Base-by-base conservation (phyloP, 148 eudicot genomes). In the Fagopyrum tataricum region DNA sequence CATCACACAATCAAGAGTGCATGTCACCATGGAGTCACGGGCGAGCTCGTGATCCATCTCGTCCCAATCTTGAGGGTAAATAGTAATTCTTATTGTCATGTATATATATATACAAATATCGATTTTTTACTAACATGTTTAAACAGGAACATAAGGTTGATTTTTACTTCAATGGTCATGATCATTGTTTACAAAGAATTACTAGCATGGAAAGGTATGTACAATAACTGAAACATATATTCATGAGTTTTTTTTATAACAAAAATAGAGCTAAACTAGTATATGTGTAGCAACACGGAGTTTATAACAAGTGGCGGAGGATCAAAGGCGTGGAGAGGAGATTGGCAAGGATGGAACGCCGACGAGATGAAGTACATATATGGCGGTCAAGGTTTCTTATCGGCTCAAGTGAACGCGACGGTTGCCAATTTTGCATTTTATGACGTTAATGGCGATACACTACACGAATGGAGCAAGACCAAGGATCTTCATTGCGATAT, bases 341-440 rank as follows among this genome's bases (percentile, higher is more conserved):
- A 84, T 20, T 40, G 75, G 14, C 79, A 75, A 15, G 20, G 39
- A 37, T 75, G 83, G 87, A 77, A 85, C 20, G 81, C 82, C 0
- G 61, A 71, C 1, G 88, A 81, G 56, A n/a, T 89, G 76, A 86
- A 88, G 75, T 81, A 91, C 41, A 84, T 84, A 72, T 82, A 94
- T 52, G 97, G 91, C 71, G 97, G 98, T 0, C 98, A 94, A 87
- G 97, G 98, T 26, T 94, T 89, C 26, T 89, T 89, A 88, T 83
- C 96, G 6, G 62, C 88, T 66, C 81, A 86, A 72, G 62, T 91
- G 21, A 82, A 82, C 12, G 46, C 64, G 68, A 37, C 61, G 6
- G 70, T 77, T 4, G 76, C 77, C 11, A 72, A 79, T 31, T 67
- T 91, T 3, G 71, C 18, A 0, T 94, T 86, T 73, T 87, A 84